Conservation (phyloP, 768 basidiomycete species). For the Guyanaporus albipodus region DNA sequence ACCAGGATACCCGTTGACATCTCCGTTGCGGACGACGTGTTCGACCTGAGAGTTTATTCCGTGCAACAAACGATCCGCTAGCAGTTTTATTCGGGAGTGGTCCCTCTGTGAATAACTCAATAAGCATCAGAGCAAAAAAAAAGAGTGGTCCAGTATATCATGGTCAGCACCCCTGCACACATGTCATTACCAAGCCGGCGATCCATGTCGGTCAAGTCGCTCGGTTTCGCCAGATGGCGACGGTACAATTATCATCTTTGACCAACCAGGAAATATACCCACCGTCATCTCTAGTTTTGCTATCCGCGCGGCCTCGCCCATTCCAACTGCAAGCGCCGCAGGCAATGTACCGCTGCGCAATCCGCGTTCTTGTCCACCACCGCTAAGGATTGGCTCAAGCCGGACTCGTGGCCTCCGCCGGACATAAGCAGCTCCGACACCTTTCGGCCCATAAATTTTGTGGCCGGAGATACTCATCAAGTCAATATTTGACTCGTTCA, state of each 20-base stretch:
- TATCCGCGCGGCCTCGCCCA: constrained; percentile 93
- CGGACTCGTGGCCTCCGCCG: constrained; percentile 88
- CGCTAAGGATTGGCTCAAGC: constrained; percentile 90
- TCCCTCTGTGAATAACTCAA: constrained; percentile 55
- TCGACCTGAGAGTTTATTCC: constrained; percentile 83
- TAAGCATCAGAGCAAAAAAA: background rate
- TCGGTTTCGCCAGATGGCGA: constrained; percentile 34
- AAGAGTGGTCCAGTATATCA: background rate
- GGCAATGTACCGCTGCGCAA: constrained; percentile 93
- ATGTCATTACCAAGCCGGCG: constrained; percentile 59
- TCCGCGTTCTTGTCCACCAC: constrained; percentile 97
- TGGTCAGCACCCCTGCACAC: constrained; percentile 96
- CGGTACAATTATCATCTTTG: constrained; percentile 48
- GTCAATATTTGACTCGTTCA: constrained; percentile 94
- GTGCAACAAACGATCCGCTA: constrained; percentile 78
- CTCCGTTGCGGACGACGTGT: constrained; percentile 92
- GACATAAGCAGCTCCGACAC: constrained; percentile 92
- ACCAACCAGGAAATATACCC: constrained; percentile 39
- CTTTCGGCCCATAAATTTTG: constrained; percentile 98
- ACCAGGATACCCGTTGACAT: constrained; percentile 86
- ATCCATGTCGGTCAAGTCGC: constrained; percentile 34
- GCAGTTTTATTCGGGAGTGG: constrained; percentile 62
- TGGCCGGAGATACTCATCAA: constrained; percentile 95
- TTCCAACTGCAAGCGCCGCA: constrained; percentile 80
- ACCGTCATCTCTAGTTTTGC: constrained; percentile 91